These are phyloP conservation scores for Trypanosoma rangeli DNA, from an alignment of 208 protist genomes.

Conservation along the genomic window DNA sequence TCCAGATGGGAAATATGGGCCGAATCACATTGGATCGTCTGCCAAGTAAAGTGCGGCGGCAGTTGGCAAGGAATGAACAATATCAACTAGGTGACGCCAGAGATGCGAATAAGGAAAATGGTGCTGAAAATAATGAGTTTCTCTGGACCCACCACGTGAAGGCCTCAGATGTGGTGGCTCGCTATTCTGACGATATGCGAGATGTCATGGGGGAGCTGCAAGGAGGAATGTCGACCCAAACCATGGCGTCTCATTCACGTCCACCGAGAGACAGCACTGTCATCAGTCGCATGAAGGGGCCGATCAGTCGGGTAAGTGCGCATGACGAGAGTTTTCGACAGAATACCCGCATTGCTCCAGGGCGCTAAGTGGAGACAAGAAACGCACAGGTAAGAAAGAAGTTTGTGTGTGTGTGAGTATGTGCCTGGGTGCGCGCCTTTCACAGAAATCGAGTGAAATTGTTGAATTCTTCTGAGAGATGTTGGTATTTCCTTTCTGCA, in stretches of 20 bases:
- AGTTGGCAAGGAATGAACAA: slow-evolving; percentile 13
- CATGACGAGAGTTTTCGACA: slow-evolving; percentile 52
- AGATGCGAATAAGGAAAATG: background rate
- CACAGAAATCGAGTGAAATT: background rate
- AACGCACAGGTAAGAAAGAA: background rate
- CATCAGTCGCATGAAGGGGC: slow-evolving; percentile 82
- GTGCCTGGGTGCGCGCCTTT: background rate
- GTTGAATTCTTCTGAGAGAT: background rate
- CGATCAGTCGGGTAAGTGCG: slow-evolving; percentile 64
- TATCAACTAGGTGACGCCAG: background rate
- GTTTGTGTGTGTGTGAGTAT: background rate
- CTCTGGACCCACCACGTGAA: slow-evolving; percentile 75
- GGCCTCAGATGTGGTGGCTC: slow-evolving; percentile 67
- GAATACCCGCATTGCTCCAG: slow-evolving; percentile 50
- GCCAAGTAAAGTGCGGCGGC: slow-evolving; percentile 48
- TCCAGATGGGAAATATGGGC: slow-evolving; percentile 78
- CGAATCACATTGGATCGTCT: slow-evolving; percentile 83
- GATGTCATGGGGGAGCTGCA: slow-evolving; percentile 62
- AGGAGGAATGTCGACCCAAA: slow-evolving; percentile 29
- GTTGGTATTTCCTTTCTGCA: background rate
- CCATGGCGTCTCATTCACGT: background rate
- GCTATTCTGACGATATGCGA: slow-evolving; percentile 82
- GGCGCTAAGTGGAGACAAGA: slow-evolving; percentile 29
- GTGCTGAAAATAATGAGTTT: slow-evolving; percentile 29
- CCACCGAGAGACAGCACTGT: slow-evolving; percentile 35